These are phyloP conservation scores for Acanthamoeba triangularis DNA, from an alignment of 208 protist species.

Conservation along the genomic window DNA sequence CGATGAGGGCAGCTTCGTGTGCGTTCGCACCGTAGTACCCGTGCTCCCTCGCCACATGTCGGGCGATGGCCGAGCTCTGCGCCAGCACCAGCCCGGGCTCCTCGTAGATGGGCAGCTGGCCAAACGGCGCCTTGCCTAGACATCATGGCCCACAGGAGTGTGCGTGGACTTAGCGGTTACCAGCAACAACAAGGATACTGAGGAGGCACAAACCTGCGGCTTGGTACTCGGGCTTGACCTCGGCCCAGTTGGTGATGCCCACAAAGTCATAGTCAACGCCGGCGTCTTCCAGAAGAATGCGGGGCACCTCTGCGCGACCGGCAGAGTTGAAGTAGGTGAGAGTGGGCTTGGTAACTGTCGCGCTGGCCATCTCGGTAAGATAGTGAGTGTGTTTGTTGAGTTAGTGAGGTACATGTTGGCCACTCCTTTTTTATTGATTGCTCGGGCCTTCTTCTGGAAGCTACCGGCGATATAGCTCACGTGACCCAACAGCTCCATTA, in stretches of 20 bases:
- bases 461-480: too few species aligned
- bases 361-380: neutral
- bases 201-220: too few species aligned
- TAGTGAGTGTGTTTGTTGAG: neutral
- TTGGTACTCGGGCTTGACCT: neutral
- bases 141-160: too few species aligned
- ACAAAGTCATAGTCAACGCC: constrained; percentile 47
- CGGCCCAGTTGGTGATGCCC: neutral
- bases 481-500: too few species aligned
- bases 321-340: constrained; percentile 45
- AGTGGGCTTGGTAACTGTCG: neutral
- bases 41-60: constrained; percentile 13
- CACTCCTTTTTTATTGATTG: too few species aligned
- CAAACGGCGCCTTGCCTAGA: constrained; percentile 33
- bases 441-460: too few species aligned
- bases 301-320: neutral
- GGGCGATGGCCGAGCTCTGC: constrained; percentile 29
- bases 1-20: constrained; percentile 28
- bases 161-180: too few species aligned
- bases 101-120: constrained; percentile 54
- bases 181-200: too few species aligned
- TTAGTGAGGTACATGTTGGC: neutral
- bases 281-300: constrained; percentile 16
- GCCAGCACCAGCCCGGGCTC: constrained; percentile 49
- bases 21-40: constrained; percentile 32